A percentile compares a stretch with the other conserved stretches of the same genome.
Evolutionary conservation across 306 rosid species (phyloP).

Genomic region (Neltuma alba): DNA sequence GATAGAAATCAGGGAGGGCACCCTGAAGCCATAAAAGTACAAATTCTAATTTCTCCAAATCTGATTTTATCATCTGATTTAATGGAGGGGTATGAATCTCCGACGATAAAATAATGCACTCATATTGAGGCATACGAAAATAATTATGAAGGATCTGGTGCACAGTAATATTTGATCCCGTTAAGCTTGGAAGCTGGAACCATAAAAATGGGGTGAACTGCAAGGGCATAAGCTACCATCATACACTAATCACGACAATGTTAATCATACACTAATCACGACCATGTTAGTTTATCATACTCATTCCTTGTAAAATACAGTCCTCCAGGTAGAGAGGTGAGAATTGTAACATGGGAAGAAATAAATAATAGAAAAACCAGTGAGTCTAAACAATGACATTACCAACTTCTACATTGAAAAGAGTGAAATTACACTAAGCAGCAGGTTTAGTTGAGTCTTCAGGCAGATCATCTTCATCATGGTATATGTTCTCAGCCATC

Average conservation of each 20-base stretch:
- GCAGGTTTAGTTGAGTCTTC: slow-evolving; percentile 70
- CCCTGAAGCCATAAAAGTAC: too few relatives aligned
- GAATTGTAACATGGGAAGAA: slow-evolving; percentile 2
- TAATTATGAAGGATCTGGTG: too few relatives aligned
- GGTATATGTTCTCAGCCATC: slow-evolving; percentile 99
- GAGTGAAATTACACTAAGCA: slow-evolving; percentile 47
- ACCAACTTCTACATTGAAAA: slow-evolving; percentile 29
- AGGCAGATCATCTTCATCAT: slow-evolving; percentile 93
- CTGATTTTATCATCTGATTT: too few relatives aligned
- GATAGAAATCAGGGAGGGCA: too few relatives aligned
- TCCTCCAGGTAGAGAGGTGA: slow-evolving; percentile 19
- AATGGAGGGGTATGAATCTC: too few relatives aligned
- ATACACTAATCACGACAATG: slow-evolving; percentile 13
- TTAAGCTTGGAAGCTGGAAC: too few relatives aligned
- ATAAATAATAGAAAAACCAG: slow-evolving; percentile 25
- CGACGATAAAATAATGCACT: not conserved
- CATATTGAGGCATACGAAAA: too few relatives aligned
- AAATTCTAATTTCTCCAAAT: too few relatives aligned
- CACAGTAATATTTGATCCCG: too few relatives aligned
- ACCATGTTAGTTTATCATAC: slow-evolving; percentile 29
- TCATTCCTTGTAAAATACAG: slow-evolving; percentile 19
- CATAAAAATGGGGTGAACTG: too few relatives aligned
- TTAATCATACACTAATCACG: too few relatives aligned
- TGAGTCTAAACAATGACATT: slow-evolving; percentile 8
- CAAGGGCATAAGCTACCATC: not conserved